Evolutionary conservation across 108 stramenopile species (phyloP).

Genomic region (Conticribra guillardii): DNA sequence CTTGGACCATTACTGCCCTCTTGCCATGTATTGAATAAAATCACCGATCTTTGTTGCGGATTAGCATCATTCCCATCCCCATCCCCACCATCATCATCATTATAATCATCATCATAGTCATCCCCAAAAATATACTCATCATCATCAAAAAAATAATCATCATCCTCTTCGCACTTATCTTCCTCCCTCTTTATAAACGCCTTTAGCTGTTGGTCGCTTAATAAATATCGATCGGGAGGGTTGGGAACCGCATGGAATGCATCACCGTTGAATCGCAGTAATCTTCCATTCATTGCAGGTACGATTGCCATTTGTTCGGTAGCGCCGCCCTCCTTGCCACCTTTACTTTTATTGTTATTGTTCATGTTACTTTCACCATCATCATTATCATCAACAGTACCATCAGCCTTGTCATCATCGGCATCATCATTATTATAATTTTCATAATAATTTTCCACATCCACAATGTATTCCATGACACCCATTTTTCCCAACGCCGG

Average conservation of each 20-base stretch:
- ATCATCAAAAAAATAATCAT: conserved; percentile 41
- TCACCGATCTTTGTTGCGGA: conserved; percentile 41
- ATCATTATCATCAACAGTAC: no score
- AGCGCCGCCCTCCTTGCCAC: no score
- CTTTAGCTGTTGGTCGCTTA: conserved; percentile 24
- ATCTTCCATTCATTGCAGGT: conserved; percentile 59
- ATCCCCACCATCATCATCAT: conserved; percentile 36
- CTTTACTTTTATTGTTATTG: neutral
- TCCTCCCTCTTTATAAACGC: conserved; percentile 38
- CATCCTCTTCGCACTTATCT: conserved; percentile 36
- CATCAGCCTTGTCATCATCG: no score
- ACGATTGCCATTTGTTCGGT: conserved; percentile 47
- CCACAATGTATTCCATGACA: conserved; percentile 32
- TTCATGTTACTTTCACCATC: conserved; percentile 21
- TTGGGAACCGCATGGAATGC: conserved; percentile 72
- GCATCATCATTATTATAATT: no score
- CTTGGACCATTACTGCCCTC: conserved; percentile 44
- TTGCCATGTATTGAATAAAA: conserved; percentile 60
- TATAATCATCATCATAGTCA: conserved; percentile 34
- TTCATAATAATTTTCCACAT: conserved; percentile 48
- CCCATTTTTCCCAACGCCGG: conserved; percentile 5
- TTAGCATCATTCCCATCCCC: neutral
- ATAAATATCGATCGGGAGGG: conserved; percentile 57
- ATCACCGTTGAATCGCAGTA: conserved; percentile 62
- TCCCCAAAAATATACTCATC: conserved; percentile 27